These are phyloP conservation scores for Guadua angustifolia DNA, from an alignment of 176 grass and related monocot genomes.

Conservation along the genomic window DNA sequence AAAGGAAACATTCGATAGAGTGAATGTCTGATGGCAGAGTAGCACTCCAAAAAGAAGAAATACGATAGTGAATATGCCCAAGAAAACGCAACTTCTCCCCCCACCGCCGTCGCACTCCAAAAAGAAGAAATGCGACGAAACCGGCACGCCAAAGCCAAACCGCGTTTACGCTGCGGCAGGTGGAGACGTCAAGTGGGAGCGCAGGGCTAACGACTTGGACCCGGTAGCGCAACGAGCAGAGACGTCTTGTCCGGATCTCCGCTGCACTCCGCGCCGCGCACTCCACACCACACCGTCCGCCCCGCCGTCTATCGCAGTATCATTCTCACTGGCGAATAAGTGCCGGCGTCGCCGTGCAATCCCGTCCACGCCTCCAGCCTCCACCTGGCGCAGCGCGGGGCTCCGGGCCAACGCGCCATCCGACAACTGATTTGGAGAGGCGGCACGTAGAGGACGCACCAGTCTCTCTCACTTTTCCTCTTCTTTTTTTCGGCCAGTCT, in stretches of 20 bases:
- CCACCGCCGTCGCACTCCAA: neutral
- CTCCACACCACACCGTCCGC: slow-evolving; percentile 20
- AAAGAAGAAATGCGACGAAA: neutral
- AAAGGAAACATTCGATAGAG: neutral
- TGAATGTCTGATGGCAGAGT: neutral
- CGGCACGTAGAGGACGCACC: slow-evolving; percentile 50
- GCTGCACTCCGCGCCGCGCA: slow-evolving; percentile 30
- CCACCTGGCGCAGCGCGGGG: slow-evolving; percentile 51
- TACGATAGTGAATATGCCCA: no score
- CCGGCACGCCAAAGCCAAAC: slow-evolving; percentile 19
- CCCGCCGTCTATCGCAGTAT: slow-evolving; percentile 20
- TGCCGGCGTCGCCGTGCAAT: slow-evolving; percentile 48
- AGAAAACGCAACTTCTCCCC: neutral
- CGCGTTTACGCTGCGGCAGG: slow-evolving; percentile 34
- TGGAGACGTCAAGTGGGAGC: slow-evolving; percentile 36
- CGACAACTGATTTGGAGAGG: slow-evolving; percentile 41
- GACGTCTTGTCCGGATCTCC: slow-evolving; percentile 37
- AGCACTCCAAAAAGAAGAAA: no score
- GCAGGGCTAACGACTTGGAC: slow-evolving; percentile 42
- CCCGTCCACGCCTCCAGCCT: slow-evolving; percentile 24
- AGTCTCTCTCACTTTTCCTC: neutral
- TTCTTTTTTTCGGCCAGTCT: neutral
- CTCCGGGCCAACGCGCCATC: neutral
- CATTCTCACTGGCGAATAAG: slow-evolving; percentile 22
- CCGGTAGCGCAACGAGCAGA: slow-evolving; percentile 16